Evolutionary conservation across 768 basidiomycete species (phyloP).

Genomic region (Russula griseocarnosa): DNA sequence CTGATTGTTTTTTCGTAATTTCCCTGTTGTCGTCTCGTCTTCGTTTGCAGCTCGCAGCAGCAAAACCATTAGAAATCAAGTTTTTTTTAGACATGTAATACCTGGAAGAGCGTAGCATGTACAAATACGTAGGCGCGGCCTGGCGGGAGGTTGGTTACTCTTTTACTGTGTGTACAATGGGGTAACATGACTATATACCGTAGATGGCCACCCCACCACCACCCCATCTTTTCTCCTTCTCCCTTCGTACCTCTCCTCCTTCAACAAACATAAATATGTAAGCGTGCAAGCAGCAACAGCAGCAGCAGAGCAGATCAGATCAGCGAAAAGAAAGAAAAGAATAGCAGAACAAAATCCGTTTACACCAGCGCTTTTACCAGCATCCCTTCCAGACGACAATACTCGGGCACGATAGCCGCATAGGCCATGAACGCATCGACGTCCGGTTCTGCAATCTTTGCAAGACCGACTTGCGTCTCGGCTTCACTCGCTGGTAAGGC

Average conservation of each 20-base stretch:
- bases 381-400: slow-evolving; percentile 74
- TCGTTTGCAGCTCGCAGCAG: too few relatives aligned
- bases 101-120: too few relatives aligned
- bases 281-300: background rate
- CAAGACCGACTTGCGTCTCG: slow-evolving; percentile 71
- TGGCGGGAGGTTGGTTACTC: too few relatives aligned
- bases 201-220: slow-evolving; percentile 13
- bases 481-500: slow-evolving; percentile 67
- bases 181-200: slow-evolving; percentile 11
- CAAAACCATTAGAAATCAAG: too few relatives aligned
- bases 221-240: slow-evolving; percentile 9
- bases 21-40: too few relatives aligned
- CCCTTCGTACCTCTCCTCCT: background rate
- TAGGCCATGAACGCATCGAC: slow-evolving; percentile 82
- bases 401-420: slow-evolving; percentile 82
- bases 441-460: slow-evolving; percentile 81
- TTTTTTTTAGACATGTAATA: too few relatives aligned
- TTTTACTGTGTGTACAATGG: background rate
- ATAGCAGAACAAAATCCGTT: slow-evolving; percentile 5
- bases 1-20: too few relatives aligned
- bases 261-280: slow-evolving; percentile 9
- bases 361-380: slow-evolving; percentile 58
- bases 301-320: slow-evolving; percentile 25
- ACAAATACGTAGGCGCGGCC: too few relatives aligned
- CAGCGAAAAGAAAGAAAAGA: slow-evolving; percentile 14